Evolutionary conservation across 2,329 filamentous ascomycete species (phyloP), one percentile per base, ranked within the genome.

Genomic region (Penicillium sp.): DNA sequence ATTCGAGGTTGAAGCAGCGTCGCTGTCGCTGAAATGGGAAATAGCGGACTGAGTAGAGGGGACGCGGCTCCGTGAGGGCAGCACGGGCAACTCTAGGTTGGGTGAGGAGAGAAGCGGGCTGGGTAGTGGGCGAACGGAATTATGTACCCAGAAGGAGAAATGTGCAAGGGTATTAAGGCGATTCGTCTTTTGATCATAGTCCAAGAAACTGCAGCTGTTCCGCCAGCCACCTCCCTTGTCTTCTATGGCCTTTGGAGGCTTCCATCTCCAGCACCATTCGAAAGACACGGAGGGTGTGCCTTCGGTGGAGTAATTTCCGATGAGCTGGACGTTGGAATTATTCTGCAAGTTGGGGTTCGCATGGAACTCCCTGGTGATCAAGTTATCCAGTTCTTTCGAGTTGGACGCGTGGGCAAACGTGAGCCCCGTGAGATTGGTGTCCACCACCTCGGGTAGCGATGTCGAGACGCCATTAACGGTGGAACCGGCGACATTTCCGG

Each of bases 181-280:
- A 79, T 99, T 95, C 37, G 93, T 92, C 69, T 94, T 88, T 74
- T 95, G 91, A 78, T 99, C 93, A 75, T 99, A 99, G 78, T 99
- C 95, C 70, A 98, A 90, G 79, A 99, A 97, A 76, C 92, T 97
- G 83, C 95, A 98, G 70, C 90, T 91, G 74, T 96, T 98, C 73
- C 92, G 91, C 94, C 95, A 99, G 49, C 95, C 95, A 60, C 93
- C 92, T 33, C 91, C 91, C 71, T 87, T 88, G 75, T 97, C 93
- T 74, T 97, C 93, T 17, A 82, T 80, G 15, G 81, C 73, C 82
- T 92, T 96, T 40, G 95, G 95, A 9, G 95, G 92, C 74, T 91
- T 92, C 93, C 94, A 99, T 82, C 90, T 95, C 95, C 95, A 99
- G 8, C 90, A 89, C 93, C 94, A 99, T 67, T 94, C 90, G 74